phyloP scores from a whole-genome alignment of 1,284 basidiomycete species.

The Bondarzewia mesenterica region DNA sequence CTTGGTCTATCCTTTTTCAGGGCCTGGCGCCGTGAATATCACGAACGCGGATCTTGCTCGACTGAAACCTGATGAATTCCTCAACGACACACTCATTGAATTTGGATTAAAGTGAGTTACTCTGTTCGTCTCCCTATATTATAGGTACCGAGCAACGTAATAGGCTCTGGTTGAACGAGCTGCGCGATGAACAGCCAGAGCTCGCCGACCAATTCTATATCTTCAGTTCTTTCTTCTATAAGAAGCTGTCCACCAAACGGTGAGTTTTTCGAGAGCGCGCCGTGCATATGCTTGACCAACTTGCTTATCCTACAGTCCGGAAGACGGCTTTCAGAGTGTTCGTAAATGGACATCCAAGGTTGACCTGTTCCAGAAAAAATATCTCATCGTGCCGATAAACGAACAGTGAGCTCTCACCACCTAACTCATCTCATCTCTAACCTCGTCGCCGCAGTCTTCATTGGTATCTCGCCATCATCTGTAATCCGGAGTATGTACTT shows the following conservation, averaged over 20 bases:
- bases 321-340: conserved; percentile 77
- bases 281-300: conserved; percentile 4
- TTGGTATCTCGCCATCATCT: conserved; percentile 96
- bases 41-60: conserved; percentile 73
- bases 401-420: conserved; percentile 56
- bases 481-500: conserved; percentile 66
- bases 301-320: conserved; percentile 30
- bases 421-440: neutral
- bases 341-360: conserved; percentile 90
- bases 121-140: neutral
- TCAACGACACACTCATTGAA: conserved; percentile 96
- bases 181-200: conserved; percentile 46
- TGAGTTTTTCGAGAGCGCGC: conserved; percentile 26
- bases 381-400: conserved; percentile 93
- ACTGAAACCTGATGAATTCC: conserved; percentile 69
- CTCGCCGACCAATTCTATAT: conserved; percentile 76
- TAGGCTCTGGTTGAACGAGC: conserved; percentile 61
- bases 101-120: conserved; percentile 83
- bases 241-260: conserved; percentile 79
- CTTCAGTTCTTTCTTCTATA: conserved; percentile 98
- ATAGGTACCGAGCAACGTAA: neutral
- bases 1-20: conserved; percentile 64
- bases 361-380: conserved; percentile 87
- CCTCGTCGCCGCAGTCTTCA: conserved; percentile 54
- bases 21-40: conserved; percentile 69